A percentile compares a stretch with the other conserved stretches of the same genome.
Evolutionary conservation across 192 early-diverging fungal species (phyloP).

Genomic region (Entrophospora sp.): DNA sequence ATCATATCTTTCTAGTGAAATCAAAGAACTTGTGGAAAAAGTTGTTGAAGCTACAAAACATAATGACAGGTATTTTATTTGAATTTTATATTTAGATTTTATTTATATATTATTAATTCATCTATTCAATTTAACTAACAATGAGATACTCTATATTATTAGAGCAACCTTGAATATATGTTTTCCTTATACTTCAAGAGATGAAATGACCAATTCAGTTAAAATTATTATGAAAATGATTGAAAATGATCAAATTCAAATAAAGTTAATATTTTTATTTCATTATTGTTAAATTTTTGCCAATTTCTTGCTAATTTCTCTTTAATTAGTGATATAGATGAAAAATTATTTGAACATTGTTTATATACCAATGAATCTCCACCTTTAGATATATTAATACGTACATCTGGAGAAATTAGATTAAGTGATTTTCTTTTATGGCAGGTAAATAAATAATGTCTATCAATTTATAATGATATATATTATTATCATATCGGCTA

Average conservation of each 20-base stretch:
- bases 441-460: constrained; percentile 46
- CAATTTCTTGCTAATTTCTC: no score
- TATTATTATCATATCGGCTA: no score
- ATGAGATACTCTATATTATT: no score
- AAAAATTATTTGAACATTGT: constrained; percentile 46
- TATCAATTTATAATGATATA: no score
- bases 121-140: no score
- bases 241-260: constrained; percentile 38
- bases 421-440: constrained; percentile 93
- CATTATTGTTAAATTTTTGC: background rate
- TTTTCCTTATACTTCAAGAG: constrained; percentile 83
- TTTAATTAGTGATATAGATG: constrained; percentile 50
- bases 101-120: no score
- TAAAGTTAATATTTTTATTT: constrained; percentile 22
- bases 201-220: constrained; percentile 79
- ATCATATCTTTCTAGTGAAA: constrained; percentile 55
- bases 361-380: constrained; percentile 58
- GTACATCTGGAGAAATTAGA: constrained; percentile 93
- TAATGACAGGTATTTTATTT: constrained; percentile 55
- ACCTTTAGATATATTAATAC: constrained; percentile 78
- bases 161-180: constrained; percentile 84
- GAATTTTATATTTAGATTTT: no score
- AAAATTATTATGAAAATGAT: constrained; percentile 47
- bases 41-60: constrained; percentile 58
- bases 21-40: constrained; percentile 47